Conservation (phyloP, 768 basidiomycete genomes). For the Auricularia sp. region DNA sequence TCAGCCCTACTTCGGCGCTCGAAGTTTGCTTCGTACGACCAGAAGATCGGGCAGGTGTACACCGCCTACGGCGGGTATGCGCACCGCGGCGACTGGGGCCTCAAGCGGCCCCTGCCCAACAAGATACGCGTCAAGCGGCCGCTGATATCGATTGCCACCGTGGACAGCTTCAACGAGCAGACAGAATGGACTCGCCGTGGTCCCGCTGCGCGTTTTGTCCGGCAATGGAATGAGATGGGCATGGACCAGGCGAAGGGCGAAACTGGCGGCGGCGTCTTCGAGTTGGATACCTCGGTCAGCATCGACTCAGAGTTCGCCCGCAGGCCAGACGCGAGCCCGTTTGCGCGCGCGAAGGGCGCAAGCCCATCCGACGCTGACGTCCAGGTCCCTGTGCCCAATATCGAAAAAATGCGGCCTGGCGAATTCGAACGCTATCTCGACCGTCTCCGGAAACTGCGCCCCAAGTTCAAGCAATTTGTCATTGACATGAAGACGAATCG, state of each 20-base stretch:
- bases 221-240: constrained; percentile 56
- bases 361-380: background rate
- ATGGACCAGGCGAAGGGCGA: constrained; percentile 19
- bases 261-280: constrained; percentile 21
- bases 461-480: constrained; percentile 44
- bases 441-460: constrained; percentile 47
- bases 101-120: constrained; percentile 66
- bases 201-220: constrained; percentile 55
- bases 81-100: constrained; percentile 72
- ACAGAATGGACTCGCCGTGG: constrained; percentile 69
- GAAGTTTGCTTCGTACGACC: constrained; percentile 73
- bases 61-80: constrained; percentile 58
- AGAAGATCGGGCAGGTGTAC: constrained; percentile 68
- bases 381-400: constrained; percentile 35
- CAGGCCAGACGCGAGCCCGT: constrained; percentile 1
- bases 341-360: background rate
- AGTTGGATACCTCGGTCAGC: constrained; percentile 30
- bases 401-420: constrained; percentile 47
- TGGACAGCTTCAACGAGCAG: constrained; percentile 66
- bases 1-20: constrained; percentile 69
- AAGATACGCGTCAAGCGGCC: constrained; percentile 47
- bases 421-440: constrained; percentile 52
- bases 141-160: constrained; percentile 53
- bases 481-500: constrained; percentile 14
- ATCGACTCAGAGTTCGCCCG: constrained; percentile 38